Percentiles rank a stretch among this genome's conserved stretches.
phyloP scores from a whole-genome alignment of 2,329 filamentous ascomycete genomes.

The Scorias spongiosa region DNA sequence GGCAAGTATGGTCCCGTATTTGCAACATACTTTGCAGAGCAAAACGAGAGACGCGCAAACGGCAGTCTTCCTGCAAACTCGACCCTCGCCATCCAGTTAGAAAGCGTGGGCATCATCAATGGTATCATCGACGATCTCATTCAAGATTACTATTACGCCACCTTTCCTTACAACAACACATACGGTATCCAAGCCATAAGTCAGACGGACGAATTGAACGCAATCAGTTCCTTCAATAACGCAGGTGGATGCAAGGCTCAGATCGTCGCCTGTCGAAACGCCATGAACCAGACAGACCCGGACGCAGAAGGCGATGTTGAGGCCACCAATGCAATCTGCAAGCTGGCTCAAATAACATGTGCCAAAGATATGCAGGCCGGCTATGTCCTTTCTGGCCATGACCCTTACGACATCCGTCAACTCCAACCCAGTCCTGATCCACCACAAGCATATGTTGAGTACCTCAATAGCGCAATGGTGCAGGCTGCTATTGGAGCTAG shows the following conservation, averaged over 20 bases:
- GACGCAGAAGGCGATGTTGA: slow-evolving; percentile 19
- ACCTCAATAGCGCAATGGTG: slow-evolving; percentile 33
- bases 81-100: slow-evolving; percentile 32
- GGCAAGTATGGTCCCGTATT: slow-evolving; percentile 53
- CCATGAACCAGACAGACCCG: slow-evolving; percentile 18
- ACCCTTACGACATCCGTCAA: slow-evolving; percentile 5
- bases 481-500: slow-evolving; percentile 35
- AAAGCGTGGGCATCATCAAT: slow-evolving; percentile 51
- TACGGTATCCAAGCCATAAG: slow-evolving; percentile 45
- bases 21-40: slow-evolving; percentile 38
- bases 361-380: not conserved
- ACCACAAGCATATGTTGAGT: slow-evolving; percentile 32
- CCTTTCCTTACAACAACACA: slow-evolving; percentile 46
- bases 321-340: slow-evolving; percentile 17
- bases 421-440: slow-evolving; percentile 22
- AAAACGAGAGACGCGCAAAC: slow-evolving; percentile 41
- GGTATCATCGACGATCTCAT: slow-evolving; percentile 51
- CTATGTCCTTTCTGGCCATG: not conserved
- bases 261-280: slow-evolving; percentile 21
- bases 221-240: slow-evolving; percentile 29
- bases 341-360: slow-evolving; percentile 10
- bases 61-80: slow-evolving; percentile 21
- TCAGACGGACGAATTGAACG: slow-evolving; percentile 21
- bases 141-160: slow-evolving; percentile 40
- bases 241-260: slow-evolving; percentile 34